These are phyloP conservation scores for Claviceps sp. DNA, from an alignment of 2,329 filamentous ascomycete genomes.

Conservation along the genomic window DNA sequence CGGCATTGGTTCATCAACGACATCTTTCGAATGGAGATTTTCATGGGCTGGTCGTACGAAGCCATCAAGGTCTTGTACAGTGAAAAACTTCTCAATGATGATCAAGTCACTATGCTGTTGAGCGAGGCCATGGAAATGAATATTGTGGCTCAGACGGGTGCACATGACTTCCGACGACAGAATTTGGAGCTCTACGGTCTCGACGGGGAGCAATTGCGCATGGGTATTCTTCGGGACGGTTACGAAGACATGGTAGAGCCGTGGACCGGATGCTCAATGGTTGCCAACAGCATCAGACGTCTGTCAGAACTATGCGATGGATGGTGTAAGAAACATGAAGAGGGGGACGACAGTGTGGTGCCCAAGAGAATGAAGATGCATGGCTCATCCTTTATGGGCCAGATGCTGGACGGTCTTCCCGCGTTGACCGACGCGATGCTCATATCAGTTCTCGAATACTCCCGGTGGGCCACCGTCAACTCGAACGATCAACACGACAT, in stretches of 20 bases:
- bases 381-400: conserved; percentile 27
- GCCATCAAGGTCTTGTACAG: conserved; percentile 61
- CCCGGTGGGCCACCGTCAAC: conserved; percentile 34
- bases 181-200: conserved; percentile 64
- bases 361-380: conserved; percentile 20
- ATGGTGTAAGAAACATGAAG: conserved; percentile 37
- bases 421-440: conserved; percentile 41
- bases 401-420: conserved; percentile 35
- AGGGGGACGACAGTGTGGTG: conserved; percentile 15
- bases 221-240: conserved; percentile 48
- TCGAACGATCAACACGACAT: conserved; percentile 28
- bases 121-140: conserved; percentile 54
- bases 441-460: conserved; percentile 38
- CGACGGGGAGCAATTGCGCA: conserved; percentile 47
- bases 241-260: conserved; percentile 63
- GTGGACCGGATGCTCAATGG: conserved; percentile 65
- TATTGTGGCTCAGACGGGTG: conserved; percentile 39
- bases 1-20: conserved; percentile 81
- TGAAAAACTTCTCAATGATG: conserved; percentile 42
- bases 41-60: conserved; percentile 68
- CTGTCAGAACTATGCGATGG: conserved; percentile 43
- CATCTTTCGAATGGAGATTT: conserved; percentile 55
- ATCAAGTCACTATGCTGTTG: conserved; percentile 39
- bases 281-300: conserved; percentile 48
- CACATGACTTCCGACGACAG: conserved; percentile 60